These are phyloP conservation scores for Dissophora ornata DNA, from an alignment of 192 early-diverging fungal species.

Conservation along the genomic window DNA sequence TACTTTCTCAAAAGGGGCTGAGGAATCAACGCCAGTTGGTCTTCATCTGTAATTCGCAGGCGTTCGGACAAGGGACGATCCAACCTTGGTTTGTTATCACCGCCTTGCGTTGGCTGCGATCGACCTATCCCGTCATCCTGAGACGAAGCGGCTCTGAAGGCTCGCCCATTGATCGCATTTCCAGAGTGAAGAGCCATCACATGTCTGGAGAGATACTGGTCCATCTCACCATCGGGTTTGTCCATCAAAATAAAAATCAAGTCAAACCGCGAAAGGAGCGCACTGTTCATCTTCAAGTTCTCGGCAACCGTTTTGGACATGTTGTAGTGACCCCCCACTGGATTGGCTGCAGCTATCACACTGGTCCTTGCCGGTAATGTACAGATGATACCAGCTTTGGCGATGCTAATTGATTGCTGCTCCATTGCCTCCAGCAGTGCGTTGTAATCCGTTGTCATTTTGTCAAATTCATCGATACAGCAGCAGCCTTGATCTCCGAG, in stretches of 20 bases:
- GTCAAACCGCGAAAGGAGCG: conserved; percentile 84
- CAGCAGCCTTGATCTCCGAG: conserved; percentile 91
- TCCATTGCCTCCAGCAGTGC: conserved; percentile 89
- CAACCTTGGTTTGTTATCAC: conserved; percentile 13
- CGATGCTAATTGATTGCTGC: conserved; percentile 88
- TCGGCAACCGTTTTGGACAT: conserved; percentile 85
- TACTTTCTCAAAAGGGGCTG: conserved; percentile 80
- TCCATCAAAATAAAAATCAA: conserved; percentile 87
- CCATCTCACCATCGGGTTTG: conserved; percentile 82
- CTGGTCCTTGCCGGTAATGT: conserved; percentile 85
- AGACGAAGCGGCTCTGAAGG: conserved; percentile 8
- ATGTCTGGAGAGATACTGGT: conserved; percentile 81
- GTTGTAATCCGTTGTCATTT: conserved; percentile 83
- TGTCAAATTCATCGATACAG: conserved; percentile 93
- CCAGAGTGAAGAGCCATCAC: conserved; percentile 80
- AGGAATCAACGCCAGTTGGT: conserved; percentile 72
- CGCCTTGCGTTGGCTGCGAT: conserved; percentile 2
- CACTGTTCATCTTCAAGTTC: conserved; percentile 81
- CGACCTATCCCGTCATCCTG: conserved; percentile 6
- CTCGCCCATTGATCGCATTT: background rate
- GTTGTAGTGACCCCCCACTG: conserved; percentile 89
- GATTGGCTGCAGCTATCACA: conserved; percentile 91
- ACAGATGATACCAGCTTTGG: conserved; percentile 88
- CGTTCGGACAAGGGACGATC: conserved; percentile 35
- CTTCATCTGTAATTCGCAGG: conserved; percentile 63